Percentiles rank a stretch among this genome's conserved stretches.
phyloP scores from a whole-genome alignment of 2,329 filamentous ascomycete species.

The Lasiodiplodia citricola region DNA sequence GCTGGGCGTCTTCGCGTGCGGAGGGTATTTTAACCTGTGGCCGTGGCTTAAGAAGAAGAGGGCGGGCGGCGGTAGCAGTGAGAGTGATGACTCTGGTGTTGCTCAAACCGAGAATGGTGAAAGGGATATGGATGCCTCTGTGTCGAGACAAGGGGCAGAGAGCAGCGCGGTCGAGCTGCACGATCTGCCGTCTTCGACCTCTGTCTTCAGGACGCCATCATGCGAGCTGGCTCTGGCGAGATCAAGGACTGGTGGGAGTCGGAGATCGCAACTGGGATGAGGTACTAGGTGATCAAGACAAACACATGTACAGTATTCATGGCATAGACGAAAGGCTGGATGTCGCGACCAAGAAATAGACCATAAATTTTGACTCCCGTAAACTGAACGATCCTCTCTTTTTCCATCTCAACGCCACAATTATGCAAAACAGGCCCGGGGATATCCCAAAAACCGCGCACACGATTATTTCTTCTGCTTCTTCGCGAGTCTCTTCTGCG shows the following conservation, averaged over 20 bases:
- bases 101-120: background rate
- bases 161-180: slow-evolving; percentile 48
- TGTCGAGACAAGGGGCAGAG: background rate
- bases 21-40: slow-evolving; percentile 67
- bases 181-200: slow-evolving; percentile 64
- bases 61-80: slow-evolving; percentile 29
- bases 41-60: slow-evolving; percentile 59
- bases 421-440: background rate
- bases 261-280: background rate
- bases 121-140: background rate
- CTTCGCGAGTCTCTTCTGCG: slow-evolving; percentile 80
- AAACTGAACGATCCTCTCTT: background rate
- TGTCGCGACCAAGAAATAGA: background rate
- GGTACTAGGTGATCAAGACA: background rate
- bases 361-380: background rate
- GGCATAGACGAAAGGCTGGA: background rate
- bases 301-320: background rate
- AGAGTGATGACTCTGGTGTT: background rate
- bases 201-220: slow-evolving; percentile 66
- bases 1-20: slow-evolving; percentile 70
- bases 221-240: slow-evolving; percentile 36
- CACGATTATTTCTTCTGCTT: slow-evolving; percentile 56
- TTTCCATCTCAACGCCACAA: background rate
- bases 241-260: slow-evolving; percentile 19
- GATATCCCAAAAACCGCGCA: background rate